These are phyloP conservation scores for Colletotrichum chlorophyti DNA, from an alignment of 2,329 filamentous ascomycete species.

Conservation along the genomic window DNA sequence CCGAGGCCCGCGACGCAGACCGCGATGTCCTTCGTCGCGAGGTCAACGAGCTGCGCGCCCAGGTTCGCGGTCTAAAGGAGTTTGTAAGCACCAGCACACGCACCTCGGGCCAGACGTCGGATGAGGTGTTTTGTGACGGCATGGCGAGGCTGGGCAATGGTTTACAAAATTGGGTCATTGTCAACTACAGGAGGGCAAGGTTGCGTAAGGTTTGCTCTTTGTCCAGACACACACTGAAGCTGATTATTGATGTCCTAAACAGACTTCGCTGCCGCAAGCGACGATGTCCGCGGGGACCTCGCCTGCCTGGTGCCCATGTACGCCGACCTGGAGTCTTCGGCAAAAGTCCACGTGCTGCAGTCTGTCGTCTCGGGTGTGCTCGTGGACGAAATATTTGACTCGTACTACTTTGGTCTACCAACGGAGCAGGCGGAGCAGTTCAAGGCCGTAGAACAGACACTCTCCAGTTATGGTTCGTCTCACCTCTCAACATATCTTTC, in stretches of 20 bases:
- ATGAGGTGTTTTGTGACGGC: conserved; percentile 70
- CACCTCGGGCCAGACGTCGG: conserved; percentile 66
- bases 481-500: not conserved
- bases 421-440: conserved; percentile 59
- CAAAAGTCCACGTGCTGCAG: conserved; percentile 69
- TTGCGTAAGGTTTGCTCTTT: conserved; percentile 50
- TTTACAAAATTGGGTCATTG: conserved; percentile 77
- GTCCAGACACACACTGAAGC: not conserved
- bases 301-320: conserved; percentile 63
- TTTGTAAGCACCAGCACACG: conserved; percentile 74
- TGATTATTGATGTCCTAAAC: conserved; percentile 8
- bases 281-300: conserved; percentile 50
- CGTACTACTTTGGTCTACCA: conserved; percentile 69
- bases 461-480: conserved; percentile 39
- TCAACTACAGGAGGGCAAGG: conserved; percentile 70
- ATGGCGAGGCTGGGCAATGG: conserved; percentile 70
- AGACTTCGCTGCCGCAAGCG: conserved; percentile 53
- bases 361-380: conserved; percentile 65
- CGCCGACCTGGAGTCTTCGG: conserved; percentile 56
- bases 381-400: conserved; percentile 66
- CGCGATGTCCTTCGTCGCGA: conserved; percentile 60
- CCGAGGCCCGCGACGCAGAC: conserved; percentile 54
- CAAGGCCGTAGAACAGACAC: conserved; percentile 53
- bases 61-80: conserved; percentile 73
- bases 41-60: conserved; percentile 58